Evolutionary conservation across 345 rosid genomes (phyloP).

Genomic region (Angophora floribunda): DNA sequence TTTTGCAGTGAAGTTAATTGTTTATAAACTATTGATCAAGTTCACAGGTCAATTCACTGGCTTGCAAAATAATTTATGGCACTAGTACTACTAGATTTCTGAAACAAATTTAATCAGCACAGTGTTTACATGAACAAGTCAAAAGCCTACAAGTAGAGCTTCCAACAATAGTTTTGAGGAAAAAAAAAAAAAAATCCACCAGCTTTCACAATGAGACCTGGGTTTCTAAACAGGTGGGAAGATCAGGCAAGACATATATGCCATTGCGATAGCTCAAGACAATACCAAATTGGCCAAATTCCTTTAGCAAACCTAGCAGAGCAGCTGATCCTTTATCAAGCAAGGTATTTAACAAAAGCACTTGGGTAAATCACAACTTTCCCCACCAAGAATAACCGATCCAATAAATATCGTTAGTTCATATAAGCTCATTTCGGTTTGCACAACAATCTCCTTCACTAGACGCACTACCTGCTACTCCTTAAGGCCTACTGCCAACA

Average conservation of each 20-base stretch:
- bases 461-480: not conserved
- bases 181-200: not conserved
- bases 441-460: not conserved
- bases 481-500: not conserved
- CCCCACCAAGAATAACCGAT: not conserved
- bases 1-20: not conserved
- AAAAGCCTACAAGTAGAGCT: not conserved
- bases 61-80: not conserved
- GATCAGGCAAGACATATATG: not conserved
- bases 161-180: not conserved
- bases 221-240: not conserved
- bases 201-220: not conserved
- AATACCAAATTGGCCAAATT: not conserved
- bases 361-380: not conserved
- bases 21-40: not conserved
- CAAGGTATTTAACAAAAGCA: not conserved
- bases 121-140: not conserved
- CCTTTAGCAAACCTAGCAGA: not conserved
- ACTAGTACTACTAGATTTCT: not conserved
- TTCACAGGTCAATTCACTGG: not conserved
- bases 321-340: not conserved
- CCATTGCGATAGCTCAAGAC: not conserved
- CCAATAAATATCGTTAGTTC: not conserved
- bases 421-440: not conserved
- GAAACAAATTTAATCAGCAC: not conserved